phyloP scores from a whole-genome alignment of 129 eudicot species.

The Centaurea solstitialis region DNA sequence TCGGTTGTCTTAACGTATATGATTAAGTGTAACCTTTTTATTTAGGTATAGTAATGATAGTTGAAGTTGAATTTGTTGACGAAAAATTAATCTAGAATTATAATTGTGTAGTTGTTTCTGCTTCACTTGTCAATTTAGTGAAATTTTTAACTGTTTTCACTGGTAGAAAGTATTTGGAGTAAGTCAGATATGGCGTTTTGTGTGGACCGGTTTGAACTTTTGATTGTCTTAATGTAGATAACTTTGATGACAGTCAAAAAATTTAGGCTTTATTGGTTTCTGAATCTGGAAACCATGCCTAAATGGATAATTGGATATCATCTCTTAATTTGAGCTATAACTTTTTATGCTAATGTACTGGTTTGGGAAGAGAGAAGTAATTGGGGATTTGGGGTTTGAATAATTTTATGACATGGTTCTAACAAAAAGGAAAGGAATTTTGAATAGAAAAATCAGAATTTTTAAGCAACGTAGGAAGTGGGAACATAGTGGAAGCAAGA shows the following conservation, averaged over 20 bases:
- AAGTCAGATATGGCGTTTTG: not conserved
- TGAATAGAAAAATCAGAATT: not conserved
- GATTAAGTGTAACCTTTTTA: not conserved
- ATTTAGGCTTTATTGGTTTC: not conserved
- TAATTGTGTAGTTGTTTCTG: not conserved
- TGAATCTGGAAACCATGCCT: not conserved
- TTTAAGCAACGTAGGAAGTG: not conserved
- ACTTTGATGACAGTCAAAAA: not conserved
- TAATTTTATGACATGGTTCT: not conserved
- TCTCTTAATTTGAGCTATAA: not conserved
- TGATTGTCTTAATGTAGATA: not conserved
- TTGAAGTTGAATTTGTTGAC: not conserved
- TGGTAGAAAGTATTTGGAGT: not conserved
- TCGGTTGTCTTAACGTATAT: not conserved
- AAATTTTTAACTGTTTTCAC: not conserved
- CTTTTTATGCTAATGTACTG: not conserved
- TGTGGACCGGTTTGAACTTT: not conserved
- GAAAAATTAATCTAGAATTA: not conserved
- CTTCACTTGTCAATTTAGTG: slow-evolving; percentile 9
- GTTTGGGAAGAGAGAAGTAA: slow-evolving; percentile 7
- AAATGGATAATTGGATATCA: not conserved
- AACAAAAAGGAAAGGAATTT: not conserved
- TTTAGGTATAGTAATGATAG: not conserved
- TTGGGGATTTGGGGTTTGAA: not conserved
- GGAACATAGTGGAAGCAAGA: not conserved